Evolutionary conservation across 2,329 filamentous ascomycete species (phyloP), one percentile per base, ranked within the genome.

Genomic region (Stromatinia cepivora): DNA sequence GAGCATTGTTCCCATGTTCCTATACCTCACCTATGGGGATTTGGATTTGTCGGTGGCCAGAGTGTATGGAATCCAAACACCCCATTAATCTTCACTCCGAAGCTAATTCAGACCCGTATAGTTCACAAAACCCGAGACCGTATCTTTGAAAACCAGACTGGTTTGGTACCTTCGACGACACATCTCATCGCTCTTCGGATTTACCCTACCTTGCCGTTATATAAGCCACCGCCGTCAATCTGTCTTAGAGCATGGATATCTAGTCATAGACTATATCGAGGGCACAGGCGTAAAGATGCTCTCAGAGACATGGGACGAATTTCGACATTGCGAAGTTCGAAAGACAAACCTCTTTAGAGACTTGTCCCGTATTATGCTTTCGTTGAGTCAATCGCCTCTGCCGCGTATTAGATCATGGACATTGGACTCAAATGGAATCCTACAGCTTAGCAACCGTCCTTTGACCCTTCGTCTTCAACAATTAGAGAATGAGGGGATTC

Each of bases 1-100:
- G 73, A 79, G 22, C 72, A 81, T 59, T 82, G 79, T 69, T 78
- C 79, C 11, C 66, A 73, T 52, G 73, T 83, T 36, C 79, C 78
- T 17, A 79, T 80, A 36, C 79, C 79, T 65, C 70, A 72, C 3
- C 71, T 81, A 46, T 77, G 75, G 66, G 78, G 77, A 3, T 79
- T 81, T 75, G 79, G 75, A 3, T 76, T 81, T 71, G 69, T 73
- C 20, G 74, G 71, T 25, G 76, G 76, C 31, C 69, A 76, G 59
- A 75, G 70, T 70, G 76, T 79, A 76, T 71, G 69, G 54, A 48
- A 34, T 25, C 20, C 13, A 42, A 6, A 42, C 13, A 13, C 4
- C 39, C 39, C 9, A 15, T 25, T 9, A 22, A 50, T 50, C 46
- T 50, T 50, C 13, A 42, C 39, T 69, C 65, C 31, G 67, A 25